Conservation (phyloP, 2,329 filamentous ascomycete genomes). For the Pyrenophora seminiperda region DNA sequence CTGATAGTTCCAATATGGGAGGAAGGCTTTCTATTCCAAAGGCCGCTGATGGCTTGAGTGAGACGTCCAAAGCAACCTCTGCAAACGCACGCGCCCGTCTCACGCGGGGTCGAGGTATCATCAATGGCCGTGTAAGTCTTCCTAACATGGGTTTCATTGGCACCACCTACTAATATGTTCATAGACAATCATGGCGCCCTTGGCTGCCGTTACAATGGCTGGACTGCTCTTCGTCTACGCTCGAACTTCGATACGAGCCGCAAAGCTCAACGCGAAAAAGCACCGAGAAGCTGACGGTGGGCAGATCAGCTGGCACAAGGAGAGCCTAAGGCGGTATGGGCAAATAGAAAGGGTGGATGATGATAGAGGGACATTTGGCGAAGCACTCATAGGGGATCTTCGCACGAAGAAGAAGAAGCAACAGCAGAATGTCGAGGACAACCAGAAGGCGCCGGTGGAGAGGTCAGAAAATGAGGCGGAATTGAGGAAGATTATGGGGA, state of each 20-base stretch:
- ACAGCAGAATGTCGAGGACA: slow-evolving; percentile 28
- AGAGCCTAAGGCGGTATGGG: slow-evolving; percentile 60
- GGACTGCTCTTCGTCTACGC: slow-evolving; percentile 65
- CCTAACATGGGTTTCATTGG: background rate
- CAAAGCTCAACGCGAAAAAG: slow-evolving; percentile 67
- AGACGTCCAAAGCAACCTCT: slow-evolving; percentile 47
- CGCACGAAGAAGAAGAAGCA: slow-evolving; percentile 43
- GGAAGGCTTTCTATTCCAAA: slow-evolving; percentile 54
- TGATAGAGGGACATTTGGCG: slow-evolving; percentile 39
- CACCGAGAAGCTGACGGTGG: slow-evolving; percentile 64
- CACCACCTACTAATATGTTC: slow-evolving; percentile 8
- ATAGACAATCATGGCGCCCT: slow-evolving; percentile 62
- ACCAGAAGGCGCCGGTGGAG: slow-evolving; percentile 36
- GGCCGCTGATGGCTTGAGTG: slow-evolving; percentile 51
- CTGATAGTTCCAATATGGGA: slow-evolving; percentile 48
- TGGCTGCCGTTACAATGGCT: slow-evolving; percentile 69
- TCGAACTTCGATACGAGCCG: slow-evolving; percentile 67
- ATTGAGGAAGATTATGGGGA: slow-evolving; percentile 47
- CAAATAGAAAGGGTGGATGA: slow-evolving; percentile 52
- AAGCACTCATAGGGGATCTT: slow-evolving; percentile 41
- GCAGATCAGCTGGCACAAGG: slow-evolving; percentile 60
- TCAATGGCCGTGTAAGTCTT: slow-evolving; percentile 43
- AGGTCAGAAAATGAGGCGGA: slow-evolving; percentile 47
- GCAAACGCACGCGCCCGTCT: slow-evolving; percentile 39
- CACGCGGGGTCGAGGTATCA: slow-evolving; percentile 37